These are phyloP conservation scores for Leccinum imitatum DNA, from an alignment of 768 basidiomycete species.

Conservation along the genomic window DNA sequence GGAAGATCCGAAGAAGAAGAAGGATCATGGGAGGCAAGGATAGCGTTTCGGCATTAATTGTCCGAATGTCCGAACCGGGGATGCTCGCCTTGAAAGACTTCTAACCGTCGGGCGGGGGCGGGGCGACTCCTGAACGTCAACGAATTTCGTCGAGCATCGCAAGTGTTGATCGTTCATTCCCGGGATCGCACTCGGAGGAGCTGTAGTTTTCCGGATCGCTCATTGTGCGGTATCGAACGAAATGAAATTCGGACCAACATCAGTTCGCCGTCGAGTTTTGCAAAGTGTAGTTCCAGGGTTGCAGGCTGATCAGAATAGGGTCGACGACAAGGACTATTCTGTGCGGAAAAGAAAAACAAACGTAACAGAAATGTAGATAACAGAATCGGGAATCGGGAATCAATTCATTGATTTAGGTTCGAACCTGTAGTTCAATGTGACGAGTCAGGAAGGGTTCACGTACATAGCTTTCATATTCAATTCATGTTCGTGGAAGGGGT, in stretches of 20 bases:
- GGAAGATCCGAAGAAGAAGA: constrained; percentile 5
- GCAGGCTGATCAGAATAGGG: constrained; percentile 53
- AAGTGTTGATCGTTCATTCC: constrained; percentile 69
- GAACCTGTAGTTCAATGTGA: constrained; percentile 18
- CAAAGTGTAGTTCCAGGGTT: constrained; percentile 1
- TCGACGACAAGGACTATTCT: constrained; percentile 81
- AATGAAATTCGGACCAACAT: neutral
- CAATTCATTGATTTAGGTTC: constrained; percentile 3
- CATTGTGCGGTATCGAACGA: constrained; percentile 45
- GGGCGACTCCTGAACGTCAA: constrained; percentile 43
- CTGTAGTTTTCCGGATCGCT: constrained; percentile 65
- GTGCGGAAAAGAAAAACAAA: constrained; percentile 10
- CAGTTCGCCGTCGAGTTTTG: neutral
- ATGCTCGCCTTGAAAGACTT: constrained; percentile 44
- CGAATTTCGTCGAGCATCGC: constrained; percentile 63
- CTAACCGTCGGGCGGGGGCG: constrained; percentile 73
- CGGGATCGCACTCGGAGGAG: constrained; percentile 49
- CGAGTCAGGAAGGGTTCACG: constrained; percentile 18
- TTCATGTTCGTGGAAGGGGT: constrained; percentile 57
- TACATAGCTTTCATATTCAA: constrained; percentile 69
- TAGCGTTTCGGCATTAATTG: neutral
- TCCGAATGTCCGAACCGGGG: neutral
- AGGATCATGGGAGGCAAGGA: neutral
- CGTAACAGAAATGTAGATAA: constrained; percentile 6
- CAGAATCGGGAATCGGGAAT: neutral